Percentiles rank a stretch among this genome's conserved stretches.
These are phyloP conservation scores for Bipolaris zeicola DNA, from an alignment of 2,329 filamentous ascomycete genomes.

Conservation along the genomic window DNA sequence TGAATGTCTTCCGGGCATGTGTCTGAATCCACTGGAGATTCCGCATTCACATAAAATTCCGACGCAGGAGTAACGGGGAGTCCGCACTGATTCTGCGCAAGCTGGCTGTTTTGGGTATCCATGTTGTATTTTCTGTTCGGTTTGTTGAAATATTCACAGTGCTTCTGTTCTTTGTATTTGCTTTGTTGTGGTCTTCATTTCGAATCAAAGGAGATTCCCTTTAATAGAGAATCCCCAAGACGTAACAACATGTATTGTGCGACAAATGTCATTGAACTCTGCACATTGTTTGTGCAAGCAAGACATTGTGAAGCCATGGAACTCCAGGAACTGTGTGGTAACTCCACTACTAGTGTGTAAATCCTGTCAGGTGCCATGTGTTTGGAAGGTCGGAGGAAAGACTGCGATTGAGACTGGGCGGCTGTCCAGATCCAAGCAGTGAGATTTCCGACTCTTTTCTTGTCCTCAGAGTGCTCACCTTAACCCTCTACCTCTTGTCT, in stretches of 20 bases:
- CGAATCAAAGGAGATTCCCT: neutral
- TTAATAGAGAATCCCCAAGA: neutral
- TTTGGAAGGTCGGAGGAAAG: neutral
- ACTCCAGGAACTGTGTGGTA: neutral
- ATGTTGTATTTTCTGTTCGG: neutral
- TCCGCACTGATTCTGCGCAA: neutral
- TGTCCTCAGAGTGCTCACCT: neutral
- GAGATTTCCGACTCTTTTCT: neutral
- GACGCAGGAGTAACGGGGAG: neutral
- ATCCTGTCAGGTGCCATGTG: neutral
- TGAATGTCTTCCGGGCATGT: neutral
- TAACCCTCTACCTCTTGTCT: slow-evolving; percentile 32
- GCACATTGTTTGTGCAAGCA: slow-evolving; percentile 1
- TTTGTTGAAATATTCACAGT: neutral
- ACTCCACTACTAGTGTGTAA: neutral
- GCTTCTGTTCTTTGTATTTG: neutral
- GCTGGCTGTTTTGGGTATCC: neutral
- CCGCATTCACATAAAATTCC: neutral
- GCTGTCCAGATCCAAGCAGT: neutral
- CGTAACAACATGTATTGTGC: neutral
- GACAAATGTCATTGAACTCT: neutral
- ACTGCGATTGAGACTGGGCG: neutral
- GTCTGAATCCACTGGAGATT: neutral
- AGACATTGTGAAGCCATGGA: slow-evolving; percentile 1
- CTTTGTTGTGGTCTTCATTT: neutral